Conservation (phyloP, 1,284 basidiomycete genomes). For the Ganoderma meredithae region DNA sequence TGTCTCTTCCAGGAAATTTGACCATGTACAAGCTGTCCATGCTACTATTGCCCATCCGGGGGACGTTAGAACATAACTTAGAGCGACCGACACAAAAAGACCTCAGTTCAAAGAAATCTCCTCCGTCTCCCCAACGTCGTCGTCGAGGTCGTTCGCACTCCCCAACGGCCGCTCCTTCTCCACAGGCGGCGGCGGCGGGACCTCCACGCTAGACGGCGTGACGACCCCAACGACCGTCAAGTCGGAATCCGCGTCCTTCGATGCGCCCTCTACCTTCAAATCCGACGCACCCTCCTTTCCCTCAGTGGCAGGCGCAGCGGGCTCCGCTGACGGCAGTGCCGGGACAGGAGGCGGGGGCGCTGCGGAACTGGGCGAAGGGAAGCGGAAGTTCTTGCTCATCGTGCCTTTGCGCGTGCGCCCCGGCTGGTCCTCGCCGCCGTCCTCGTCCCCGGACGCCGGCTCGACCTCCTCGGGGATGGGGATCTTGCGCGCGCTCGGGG, state of each 20-base stretch:
- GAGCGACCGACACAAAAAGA: neutral
- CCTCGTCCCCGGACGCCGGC: slow-evolving; percentile 40
- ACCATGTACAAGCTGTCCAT: neutral
- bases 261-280: slow-evolving; percentile 16
- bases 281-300: neutral
- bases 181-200: slow-evolving; percentile 77
- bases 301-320: slow-evolving; percentile 16
- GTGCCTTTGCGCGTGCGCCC: slow-evolving; percentile 58
- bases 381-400: slow-evolving; percentile 82
- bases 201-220: slow-evolving; percentile 71
- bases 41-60: neutral
- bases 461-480: slow-evolving; percentile 61
- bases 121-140: slow-evolving; percentile 78
- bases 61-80: slow-evolving; percentile 14
- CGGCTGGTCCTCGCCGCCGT: slow-evolving; percentile 28
- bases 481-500: slow-evolving; percentile 41
- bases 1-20: neutral
- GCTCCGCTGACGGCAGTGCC: slow-evolving; percentile 26
- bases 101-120: slow-evolving; percentile 60
- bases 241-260: slow-evolving; percentile 34
- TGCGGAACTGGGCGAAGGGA: slow-evolving; percentile 58
- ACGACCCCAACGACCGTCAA: slow-evolving; percentile 47
- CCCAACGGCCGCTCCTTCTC: slow-evolving; percentile 67
- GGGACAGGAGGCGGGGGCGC: slow-evolving; percentile 34
- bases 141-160: slow-evolving; percentile 57